Conservation (phyloP, 2,329 filamentous ascomycete species). For the Diaporthe caulivora region DNA sequence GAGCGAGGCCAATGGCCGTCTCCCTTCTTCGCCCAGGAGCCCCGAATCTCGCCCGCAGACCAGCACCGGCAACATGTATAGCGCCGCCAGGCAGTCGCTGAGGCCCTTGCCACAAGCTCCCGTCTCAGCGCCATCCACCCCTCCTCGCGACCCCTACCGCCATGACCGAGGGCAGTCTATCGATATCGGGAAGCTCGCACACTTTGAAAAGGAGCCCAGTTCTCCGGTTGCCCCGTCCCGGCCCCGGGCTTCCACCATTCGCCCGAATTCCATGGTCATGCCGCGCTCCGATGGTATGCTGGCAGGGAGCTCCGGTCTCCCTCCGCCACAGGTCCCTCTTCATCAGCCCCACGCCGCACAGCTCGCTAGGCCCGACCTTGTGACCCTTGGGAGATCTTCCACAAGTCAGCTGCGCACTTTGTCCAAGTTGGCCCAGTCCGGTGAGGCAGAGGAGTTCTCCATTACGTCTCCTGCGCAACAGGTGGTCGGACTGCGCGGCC, state of each 20-base stretch:
- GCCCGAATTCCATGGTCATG: conserved; percentile 73
- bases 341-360: conserved; percentile 58
- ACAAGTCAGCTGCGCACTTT: conserved; percentile 90
- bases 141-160: conserved; percentile 45
- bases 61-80: conserved; percentile 74
- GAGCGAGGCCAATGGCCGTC: conserved; percentile 74
- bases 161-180: conserved; percentile 74
- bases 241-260: conserved; percentile 51
- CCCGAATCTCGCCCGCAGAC: conserved; percentile 51
- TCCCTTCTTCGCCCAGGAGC: conserved; percentile 60
- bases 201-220: conserved; percentile 57
- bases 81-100: conserved; percentile 80
- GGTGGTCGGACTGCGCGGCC: conserved; percentile 87
- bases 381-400: conserved; percentile 86
- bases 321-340: conserved; percentile 48
- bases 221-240: conserved; percentile 59
- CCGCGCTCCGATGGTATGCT: conserved; percentile 68
- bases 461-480: conserved; percentile 84
- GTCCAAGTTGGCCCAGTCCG: conserved; percentile 83
- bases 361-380: conserved; percentile 78
- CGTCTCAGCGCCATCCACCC: conserved; percentile 53
- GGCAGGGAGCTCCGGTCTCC: conserved; percentile 49
- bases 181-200: conserved; percentile 69
- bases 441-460: conserved; percentile 82
- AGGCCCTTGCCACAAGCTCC: conserved; percentile 79